Base-by-base conservation (phyloP, 2,329 filamentous ascomycete genomes). In the Colletotrichum lindemuthianum region DNA sequence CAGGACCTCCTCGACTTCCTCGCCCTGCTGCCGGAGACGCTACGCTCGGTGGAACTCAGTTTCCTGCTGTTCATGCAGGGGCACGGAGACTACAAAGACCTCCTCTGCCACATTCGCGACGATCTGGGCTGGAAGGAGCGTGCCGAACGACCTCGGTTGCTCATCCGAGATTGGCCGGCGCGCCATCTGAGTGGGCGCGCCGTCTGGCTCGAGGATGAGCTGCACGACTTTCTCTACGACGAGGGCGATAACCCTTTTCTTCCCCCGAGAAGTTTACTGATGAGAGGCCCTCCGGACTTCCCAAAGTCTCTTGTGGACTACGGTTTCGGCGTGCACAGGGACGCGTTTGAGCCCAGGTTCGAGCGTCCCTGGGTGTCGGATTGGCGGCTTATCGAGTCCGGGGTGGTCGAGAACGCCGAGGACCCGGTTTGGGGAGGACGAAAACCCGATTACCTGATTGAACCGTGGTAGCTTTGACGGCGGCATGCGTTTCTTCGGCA, bases 31-130 rank as follows among this genome's bases (percentile, higher is more conserved):
- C 75, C 74, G 4, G 8, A 24, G 0, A 73, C 72, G 0, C 24
- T 78, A 1, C 67, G 69, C 9, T 74, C 73, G 1, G 63, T 78
- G 0, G 71, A 79, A 34, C 66, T 80, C 6, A 78, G 74, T 48
- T 74, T 72, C 11, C 65, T 78, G 1, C 9, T 8, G 3, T 77
- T 77, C 32, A 1, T 72, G 12, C 58, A 67, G 8, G 6, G 15
- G 10, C 37, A 36, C 8, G 60, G 60, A 16, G 12, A 45, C 2
- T 64, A 64, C 24, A 15, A 65, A 41, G 50, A 65, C 8, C 50
- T 75, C 4, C 65, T 75, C 9, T 34, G 59, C 39, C 63, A 58
- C 2, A 69, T 72, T 7, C 69, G 70, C 6, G 56, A 70, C 45
- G 60, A 53, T 13, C 63, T 72, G 11, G 63, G 55, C 8, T 68